Evolutionary conservation across 163 green algal species (phyloP), one percentile per base, ranked within the genome.

Genomic region (Volvox carteri): DNA sequence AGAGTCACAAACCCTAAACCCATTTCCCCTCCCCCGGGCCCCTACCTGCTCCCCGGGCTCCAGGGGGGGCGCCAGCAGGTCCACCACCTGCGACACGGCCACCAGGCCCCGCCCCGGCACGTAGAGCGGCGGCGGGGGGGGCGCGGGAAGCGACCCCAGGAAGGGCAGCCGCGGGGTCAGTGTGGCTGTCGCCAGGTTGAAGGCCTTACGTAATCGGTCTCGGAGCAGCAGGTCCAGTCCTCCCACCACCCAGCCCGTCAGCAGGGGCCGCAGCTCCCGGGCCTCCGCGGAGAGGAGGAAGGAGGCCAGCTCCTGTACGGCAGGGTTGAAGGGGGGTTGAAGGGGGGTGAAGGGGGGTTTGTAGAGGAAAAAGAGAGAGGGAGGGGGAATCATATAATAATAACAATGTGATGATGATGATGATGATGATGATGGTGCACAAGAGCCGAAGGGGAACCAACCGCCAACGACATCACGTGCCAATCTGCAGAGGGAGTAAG

Each of bases 81-180:
- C 92, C 19, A 97, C 76, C 28, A 93, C 83, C 60, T 95, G 74
- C 28, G 84, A 33, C 54, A 93, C 30, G 6, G 84, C 54, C 87
- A 95, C 73, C 37, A 96, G 52, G 0, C 94, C 94, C 28, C 92
- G 60, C 12, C 95, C 94, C 1, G 96, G 95, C 80, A 98, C 78
- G 48, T 89, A 93, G 67, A 97, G 48, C 2, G 95, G 95, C 12
- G 94, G 94, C 35, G 91, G 93, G 39, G 91, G 91, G 0, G 92
- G 93, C 54, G 88, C 42, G 5, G 94, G 93, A 75, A 96, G 81
- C 21, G 75, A 73, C 41, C 80, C 87, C 1, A 93, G 41, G 78
- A 97, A 92, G 18, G 95, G 95, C 86, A 96, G 90, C 52, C 94
- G 93, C 18, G 93, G 95, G 0, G 90, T 89, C 14, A 96, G 85